Evolutionary conservation across 2,329 filamentous ascomycete species (phyloP).

Genomic region (Akanthomyces lecanii): DNA sequence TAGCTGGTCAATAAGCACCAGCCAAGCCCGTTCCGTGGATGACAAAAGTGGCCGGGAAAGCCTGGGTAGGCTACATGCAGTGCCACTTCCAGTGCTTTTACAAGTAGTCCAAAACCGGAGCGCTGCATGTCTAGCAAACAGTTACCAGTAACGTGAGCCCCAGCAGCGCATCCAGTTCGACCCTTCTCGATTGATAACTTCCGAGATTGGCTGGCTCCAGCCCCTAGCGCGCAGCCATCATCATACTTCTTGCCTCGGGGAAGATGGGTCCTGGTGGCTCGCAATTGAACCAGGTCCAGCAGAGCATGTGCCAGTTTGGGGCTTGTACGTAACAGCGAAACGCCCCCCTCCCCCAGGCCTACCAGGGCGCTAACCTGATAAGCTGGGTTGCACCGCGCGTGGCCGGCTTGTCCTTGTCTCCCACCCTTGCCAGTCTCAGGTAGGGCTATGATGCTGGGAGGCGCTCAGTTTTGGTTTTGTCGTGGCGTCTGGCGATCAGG

Average conservation of each 20-base stretch:
- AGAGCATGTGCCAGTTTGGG: conserved; percentile 5
- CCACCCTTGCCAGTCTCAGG: conserved; percentile 10
- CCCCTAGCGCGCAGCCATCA: conserved; percentile 11
- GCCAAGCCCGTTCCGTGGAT: neutral
- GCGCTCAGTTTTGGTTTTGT: neutral
- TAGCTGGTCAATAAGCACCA: neutral
- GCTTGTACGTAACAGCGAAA: conserved; percentile 13
- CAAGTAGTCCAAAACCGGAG: neutral
- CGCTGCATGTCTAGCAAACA: neutral
- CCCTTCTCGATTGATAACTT: conserved; percentile 15
- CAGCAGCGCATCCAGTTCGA: conserved; percentile 3
- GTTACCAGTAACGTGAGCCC: neutral
- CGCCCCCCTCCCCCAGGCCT: neutral
- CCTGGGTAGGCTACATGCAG: neutral
- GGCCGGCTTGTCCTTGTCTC: neutral
- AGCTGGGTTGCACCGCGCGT: neutral
- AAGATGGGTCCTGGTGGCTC: neutral
- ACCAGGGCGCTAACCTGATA: neutral
- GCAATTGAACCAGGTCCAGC: conserved; percentile 12
- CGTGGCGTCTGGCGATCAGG: neutral
- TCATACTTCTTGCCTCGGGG: conserved; percentile 1
- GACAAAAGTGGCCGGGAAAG: neutral
- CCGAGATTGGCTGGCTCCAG: conserved; percentile 16
- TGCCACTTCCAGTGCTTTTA: neutral
- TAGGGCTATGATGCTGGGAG: neutral